A percentile compares a stretch with the other conserved stretches of the same genome.
These are phyloP conservation scores for Ascoidea rubescens DNA, from an alignment of 805 yeast species.

Conservation along the genomic window DNA sequence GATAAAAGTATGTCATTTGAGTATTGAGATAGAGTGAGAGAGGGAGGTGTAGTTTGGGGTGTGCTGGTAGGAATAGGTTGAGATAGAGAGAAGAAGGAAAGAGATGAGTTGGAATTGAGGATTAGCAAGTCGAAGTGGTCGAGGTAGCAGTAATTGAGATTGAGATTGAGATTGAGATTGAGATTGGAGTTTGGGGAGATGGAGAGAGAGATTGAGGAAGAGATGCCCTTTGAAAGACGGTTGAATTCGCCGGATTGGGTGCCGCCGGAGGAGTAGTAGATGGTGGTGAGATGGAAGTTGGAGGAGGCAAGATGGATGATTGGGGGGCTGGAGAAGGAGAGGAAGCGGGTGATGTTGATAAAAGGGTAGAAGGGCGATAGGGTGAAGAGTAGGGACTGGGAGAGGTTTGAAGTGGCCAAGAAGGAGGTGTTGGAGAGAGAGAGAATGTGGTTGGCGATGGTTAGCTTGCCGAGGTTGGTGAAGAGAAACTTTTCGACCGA, in stretches of 20 bases:
- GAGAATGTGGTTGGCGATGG: background rate
- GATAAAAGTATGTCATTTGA: too few species aligned
- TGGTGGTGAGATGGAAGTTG: background rate
- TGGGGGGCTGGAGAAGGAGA: conserved; percentile 3
- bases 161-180: background rate
- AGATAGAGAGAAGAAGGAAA: too few species aligned
- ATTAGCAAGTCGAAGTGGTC: background rate
- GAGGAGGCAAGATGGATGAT: conserved; percentile 1
- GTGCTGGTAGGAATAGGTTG: background rate
- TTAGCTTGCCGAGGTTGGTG: background rate
- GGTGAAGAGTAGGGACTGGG: conserved; percentile 1
- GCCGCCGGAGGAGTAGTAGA: conserved; percentile 1
- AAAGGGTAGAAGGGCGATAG: background rate
- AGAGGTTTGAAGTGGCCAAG: background rate
- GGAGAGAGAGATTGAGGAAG: too few species aligned
- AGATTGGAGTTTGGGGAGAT: background rate
- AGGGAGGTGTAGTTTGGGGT: background rate
- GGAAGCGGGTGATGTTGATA: conserved; percentile 1
- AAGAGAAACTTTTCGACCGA: background rate
- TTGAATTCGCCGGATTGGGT: background rate
- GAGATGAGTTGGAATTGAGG: too few species aligned
- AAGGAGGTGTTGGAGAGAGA: background rate
- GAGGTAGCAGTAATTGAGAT: too few species aligned
- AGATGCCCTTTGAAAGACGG: background rate
- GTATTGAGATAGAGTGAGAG: too few species aligned